Evolutionary conservation across 1,284 basidiomycete genomes (phyloP), one percentile per base, ranked within the genome.

Genomic region (Naganishia sp.): DNA sequence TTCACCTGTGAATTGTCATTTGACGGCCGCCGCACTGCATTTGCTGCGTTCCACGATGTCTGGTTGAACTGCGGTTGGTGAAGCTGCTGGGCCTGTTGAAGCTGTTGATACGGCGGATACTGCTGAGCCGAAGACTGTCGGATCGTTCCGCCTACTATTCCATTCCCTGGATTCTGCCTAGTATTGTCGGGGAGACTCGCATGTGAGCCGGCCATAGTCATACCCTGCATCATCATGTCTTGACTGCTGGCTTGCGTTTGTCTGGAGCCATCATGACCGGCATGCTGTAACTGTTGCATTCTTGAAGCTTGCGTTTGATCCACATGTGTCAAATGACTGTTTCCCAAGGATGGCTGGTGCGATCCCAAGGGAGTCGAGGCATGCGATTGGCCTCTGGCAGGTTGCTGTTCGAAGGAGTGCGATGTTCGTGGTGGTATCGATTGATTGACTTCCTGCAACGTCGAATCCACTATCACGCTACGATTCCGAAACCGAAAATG

Each of bases 401-500:
- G 18, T 21, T 50, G 36, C 33, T 43, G 21, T 21, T 50, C 36
- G 21, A 61, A 25, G 9, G 9, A 16, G 25, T 61, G 48, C 11
- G 33, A 25, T 16, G n/a, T 9, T 16, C 23, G 59, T 23, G 33
- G 9, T 2, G 49, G 59, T 18, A 25, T 39, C 23, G 21, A 10
- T 13, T 21, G 11, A n/a, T 42, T 50, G 18, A 42, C 36, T 11
- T 55, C 53, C 15, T 61, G 59, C 18, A 61, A 18, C 4, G 10
- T 42, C 2, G 59, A 36, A 23, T 61, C 59, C 13, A 61, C 48
- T 28, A 49, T 16, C n/a, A 61, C 16, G 48, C 48, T 61, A 16
- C n/a, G 21, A 23, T 28, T 28, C 28, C 25, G 6, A 23, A 46
- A 15, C 25, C 11, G 33, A 43, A 28, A 31, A 61, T 49, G 11